Base-by-base conservation (phyloP, 805 yeast genomes). In the Torulaspora quercuum region DNA sequence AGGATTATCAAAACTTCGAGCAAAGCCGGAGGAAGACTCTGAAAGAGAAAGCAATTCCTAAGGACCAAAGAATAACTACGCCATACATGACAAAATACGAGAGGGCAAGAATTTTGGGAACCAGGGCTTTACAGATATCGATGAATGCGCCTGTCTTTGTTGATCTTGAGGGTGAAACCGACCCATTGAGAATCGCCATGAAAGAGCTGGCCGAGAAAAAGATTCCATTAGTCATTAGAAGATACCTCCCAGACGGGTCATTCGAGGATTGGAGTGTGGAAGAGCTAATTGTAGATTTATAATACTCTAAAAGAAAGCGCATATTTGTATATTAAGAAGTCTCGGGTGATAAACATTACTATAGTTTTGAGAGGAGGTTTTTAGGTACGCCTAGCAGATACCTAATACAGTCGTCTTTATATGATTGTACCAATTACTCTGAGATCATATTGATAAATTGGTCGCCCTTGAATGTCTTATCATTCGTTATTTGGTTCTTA, bases 61-160 rank as follows among this genome's bases (percentile, higher is more conserved):
- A 76, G 51, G 95, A 86, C 14, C 69, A 84, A 48, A 78, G 99
- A 64, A 75, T 88, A 17, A 92, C 99, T 9, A 92, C 99, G 4
- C 99, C 99, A 36, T 92, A 90, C 62, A 89, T 92, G 97, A 92
- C 99, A 40, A 92, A 94, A 60, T 92, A 92, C 63, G 99, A 92
- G 70, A 77, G 97, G 53, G 99, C 99, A 6, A 78, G 99, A 68
- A 87, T 92, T 44, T 74, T 92, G 55, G 99, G 99, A 17, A 92
- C 99, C 7, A 76, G 99, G 54, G 98, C 99, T 1, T 69, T 92
- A 48, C 99, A 92, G 65, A 90, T 92, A 53, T 87, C 97, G 17
- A 84, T 92, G 85, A 92, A 92, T 59, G 98, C 99, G 1, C 98
- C 98, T 2, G 97, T 92, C 3, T 75, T 92, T 58, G 98, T 92